Evolutionary conservation across 2,329 filamentous ascomycete genomes (phyloP), one percentile per base, ranked within the genome.

Genomic region (Aspergillus hortae): DNA sequence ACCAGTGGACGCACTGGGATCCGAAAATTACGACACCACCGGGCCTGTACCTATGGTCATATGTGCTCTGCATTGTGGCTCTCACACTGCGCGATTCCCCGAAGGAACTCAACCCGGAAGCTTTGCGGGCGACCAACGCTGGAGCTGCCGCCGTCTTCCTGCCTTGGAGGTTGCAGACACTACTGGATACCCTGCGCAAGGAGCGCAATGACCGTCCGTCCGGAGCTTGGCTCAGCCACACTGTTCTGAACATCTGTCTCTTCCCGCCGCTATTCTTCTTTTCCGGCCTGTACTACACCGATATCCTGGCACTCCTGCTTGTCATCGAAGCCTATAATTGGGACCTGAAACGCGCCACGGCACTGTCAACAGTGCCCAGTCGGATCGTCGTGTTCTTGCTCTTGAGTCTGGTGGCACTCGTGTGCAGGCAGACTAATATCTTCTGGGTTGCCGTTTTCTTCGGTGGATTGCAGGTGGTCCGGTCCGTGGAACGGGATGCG

Each of bases 211-310:
- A 53, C 9, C 61, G 66, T 14, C 59, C 63, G 54, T 50, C 65
- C 49, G 56, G 61, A 46, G 63, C 69, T 14, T 68, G 67, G 61
- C 46, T 73, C 43, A 71, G 67, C 53, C 69, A 72, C 59, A 68
- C 67, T 1, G 88, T 87, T 2, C 65, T 94, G 59, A 96, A 96
- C 59, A 82, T 95, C 38, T 84, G 84, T 15, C 76, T 96, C 0
- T 96, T 97, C 56, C 94, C 94, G 0, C 83, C 92, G 0, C 70
- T 99, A 0, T 96, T 96, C 78, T 99, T 99, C 79, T 99, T 99
- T 71, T 94, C 90, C 0, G 91, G 84, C 0, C 77, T 99, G 6
- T 99, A 95, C 70, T 99, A 99, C 69, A 99, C 94, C 0, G 94
- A 99, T 69, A 81, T 96, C 2, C 79, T 89, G 46, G 95, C 92